A percentile compares a stretch with the other conserved stretches of the same genome.
Evolutionary conservation across 2,329 filamentous ascomycete genomes (phyloP).

Genomic region (Westerdykella aurantiaca): DNA sequence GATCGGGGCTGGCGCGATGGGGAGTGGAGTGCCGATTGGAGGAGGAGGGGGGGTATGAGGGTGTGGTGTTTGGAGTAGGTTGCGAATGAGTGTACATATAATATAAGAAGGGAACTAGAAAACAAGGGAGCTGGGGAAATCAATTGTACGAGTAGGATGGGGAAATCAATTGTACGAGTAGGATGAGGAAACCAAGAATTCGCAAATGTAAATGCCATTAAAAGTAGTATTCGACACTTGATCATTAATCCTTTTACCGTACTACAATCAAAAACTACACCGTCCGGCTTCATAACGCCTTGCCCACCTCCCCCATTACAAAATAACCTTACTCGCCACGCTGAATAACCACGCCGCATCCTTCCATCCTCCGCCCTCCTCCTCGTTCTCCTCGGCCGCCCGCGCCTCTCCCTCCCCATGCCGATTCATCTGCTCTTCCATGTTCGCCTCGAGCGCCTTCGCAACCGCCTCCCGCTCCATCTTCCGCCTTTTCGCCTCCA

Average conservation of each 20-base stretch:
- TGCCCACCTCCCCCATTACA: constrained; percentile 7
- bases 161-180: too few relatives aligned
- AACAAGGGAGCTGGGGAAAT: too few relatives aligned
- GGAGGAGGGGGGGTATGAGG: constrained; percentile 56
- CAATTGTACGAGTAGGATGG: too few relatives aligned
- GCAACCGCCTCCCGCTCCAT: constrained; percentile 33
- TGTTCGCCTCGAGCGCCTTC: constrained; percentile 23
- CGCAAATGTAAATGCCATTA: too few relatives aligned
- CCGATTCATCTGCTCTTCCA: constrained; percentile 30
- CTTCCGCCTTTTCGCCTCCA: constrained; percentile 33
- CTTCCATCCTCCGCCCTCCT: constrained; percentile 48
- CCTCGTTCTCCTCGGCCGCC: constrained; percentile 11
- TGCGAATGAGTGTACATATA: too few relatives aligned
- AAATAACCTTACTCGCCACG: constrained; percentile 45
- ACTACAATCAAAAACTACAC: too few relatives aligned
- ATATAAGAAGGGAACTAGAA: too few relatives aligned
- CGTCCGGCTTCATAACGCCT: too few relatives aligned
- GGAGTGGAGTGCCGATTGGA: constrained; percentile 56
- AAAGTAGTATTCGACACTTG: too few relatives aligned
- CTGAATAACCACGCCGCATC: constrained; percentile 55
- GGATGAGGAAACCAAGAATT: too few relatives aligned
- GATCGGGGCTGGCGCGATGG: constrained; percentile 45
- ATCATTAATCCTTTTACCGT: too few relatives aligned
- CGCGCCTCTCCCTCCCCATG: constrained; percentile 3
- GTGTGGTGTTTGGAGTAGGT: constrained; percentile 47